Base-by-base conservation (phyloP, 257 asterid species). In the Solanum acaule region DNA sequence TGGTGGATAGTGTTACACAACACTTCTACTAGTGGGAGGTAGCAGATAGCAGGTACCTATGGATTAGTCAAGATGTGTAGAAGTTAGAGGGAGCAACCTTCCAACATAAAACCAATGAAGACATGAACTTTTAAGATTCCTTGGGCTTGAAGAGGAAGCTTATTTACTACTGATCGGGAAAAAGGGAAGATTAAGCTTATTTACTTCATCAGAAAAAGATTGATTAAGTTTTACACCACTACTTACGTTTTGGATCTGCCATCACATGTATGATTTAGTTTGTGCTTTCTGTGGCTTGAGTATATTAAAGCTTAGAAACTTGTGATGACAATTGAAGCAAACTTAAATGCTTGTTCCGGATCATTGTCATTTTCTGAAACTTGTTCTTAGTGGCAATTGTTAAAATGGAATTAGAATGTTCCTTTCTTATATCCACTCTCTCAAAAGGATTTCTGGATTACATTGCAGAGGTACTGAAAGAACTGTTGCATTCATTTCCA, bases 391-490 rank as follows among this genome's bases (percentile, higher is more conserved):
- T 10, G 35, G 20, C 29, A 52, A 87, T 75, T 22, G 70, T 38
- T 81, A 27, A 46, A 29, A 31, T 81, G 68, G 42, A 81, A 46
- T 49, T 46, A 46, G 10, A 40, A 52, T 33, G 84, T 16, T 61
- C 38, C 67, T 75, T 73, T 44, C 16, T 22, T 46, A 34, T 61
- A 44, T 23, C 72, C 40, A 46, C n/a, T 86, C 29, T 33, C 42
- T 78, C 42, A 82, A 79, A 33, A 82, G 75, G 15, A 25, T 84
- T 73, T 56, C 86, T 87, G 79, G 40, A 37, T 67, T 70, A 42
- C 83, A 89, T 86, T 91, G 88, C 98, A 97, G 99, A 95, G 67
- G 95, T 97, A 88, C 91, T 97, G 83, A 94, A 92, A 90, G 98
- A 96, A 89, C 93, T 97, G 82, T 89, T 94, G 75, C 91, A 89